Percentiles rank a stretch among this genome's conserved stretches.
These are phyloP conservation scores for Dothideomycetes sp. DNA, from an alignment of 2,329 filamentous ascomycete species.

Conservation along the genomic window DNA sequence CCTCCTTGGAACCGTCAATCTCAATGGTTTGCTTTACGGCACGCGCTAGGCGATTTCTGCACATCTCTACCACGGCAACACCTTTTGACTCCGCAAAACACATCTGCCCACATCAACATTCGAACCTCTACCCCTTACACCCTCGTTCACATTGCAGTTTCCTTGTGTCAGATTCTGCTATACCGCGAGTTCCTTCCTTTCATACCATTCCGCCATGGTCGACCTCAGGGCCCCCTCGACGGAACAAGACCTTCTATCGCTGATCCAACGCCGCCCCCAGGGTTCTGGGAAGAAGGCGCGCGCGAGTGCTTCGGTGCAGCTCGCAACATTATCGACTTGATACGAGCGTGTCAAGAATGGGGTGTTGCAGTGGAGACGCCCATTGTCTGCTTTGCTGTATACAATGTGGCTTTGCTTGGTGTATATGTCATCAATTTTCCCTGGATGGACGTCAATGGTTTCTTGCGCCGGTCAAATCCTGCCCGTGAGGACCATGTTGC, in stretches of 20 bases:
- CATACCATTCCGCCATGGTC: conserved; percentile 42
- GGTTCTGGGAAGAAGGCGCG: conserved; percentile 54
- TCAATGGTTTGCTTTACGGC: conserved; percentile 43
- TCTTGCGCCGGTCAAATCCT: conserved; percentile 31
- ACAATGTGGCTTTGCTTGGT: conserved; percentile 53
- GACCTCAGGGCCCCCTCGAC: conserved; percentile 49
- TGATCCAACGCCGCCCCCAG: conserved; percentile 40
- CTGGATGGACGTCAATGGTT: conserved; percentile 51
- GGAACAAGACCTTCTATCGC: conserved; percentile 28
- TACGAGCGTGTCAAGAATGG: conserved; percentile 49
- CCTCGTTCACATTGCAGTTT: conserved; percentile 55
- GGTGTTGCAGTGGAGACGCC: conserved; percentile 56
- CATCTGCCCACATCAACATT: conserved; percentile 54
- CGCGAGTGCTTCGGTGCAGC: conserved; percentile 52
- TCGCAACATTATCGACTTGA: conserved; percentile 52
- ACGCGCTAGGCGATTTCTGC: conserved; percentile 43
- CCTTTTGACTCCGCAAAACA: conserved; percentile 49
- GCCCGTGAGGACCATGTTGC: conserved; percentile 2
- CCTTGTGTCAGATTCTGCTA: conserved; percentile 55
- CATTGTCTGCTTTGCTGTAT: conserved; percentile 55
- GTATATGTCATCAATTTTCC: conserved; percentile 58
- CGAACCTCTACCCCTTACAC: conserved; percentile 54
- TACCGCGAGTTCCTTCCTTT: conserved; percentile 60
- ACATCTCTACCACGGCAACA: conserved; percentile 44
- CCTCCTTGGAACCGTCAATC: conserved; percentile 51